Percentiles rank a stretch among this genome's conserved stretches.
Conservation (phyloP, 164 flowering plant species). For the Brasenia schreberi region DNA sequence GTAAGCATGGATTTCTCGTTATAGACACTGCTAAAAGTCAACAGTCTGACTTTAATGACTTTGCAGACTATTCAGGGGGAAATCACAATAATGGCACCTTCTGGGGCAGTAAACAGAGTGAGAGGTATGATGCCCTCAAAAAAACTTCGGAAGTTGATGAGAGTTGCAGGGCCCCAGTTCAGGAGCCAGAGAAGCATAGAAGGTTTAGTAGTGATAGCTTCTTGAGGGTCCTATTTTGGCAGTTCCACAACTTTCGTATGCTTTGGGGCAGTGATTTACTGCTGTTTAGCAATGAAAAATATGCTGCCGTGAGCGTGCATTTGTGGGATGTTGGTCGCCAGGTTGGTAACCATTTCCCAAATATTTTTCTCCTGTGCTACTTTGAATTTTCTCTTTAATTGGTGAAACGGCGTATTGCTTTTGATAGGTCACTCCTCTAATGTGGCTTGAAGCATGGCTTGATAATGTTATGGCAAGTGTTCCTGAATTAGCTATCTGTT, state of each 20-base stretch:
- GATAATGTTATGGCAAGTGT: slow-evolving; percentile 99
- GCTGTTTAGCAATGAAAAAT: slow-evolving; percentile 87
- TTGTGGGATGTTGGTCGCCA: slow-evolving; percentile 63
- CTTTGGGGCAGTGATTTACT: slow-evolving; percentile 93
- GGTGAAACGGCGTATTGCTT: background rate
- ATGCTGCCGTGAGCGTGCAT: slow-evolving; percentile 92
- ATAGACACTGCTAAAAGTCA: slow-evolving; percentile 15
- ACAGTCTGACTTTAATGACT: slow-evolving; percentile 18
- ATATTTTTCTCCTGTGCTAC: background rate
- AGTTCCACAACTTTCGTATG: slow-evolving; percentile 94
- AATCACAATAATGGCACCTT: slow-evolving; percentile 26
- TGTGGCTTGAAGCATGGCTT: slow-evolving; percentile 99
- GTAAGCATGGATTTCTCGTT: slow-evolving; percentile 15
- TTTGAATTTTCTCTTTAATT: background rate
- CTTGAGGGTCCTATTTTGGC: slow-evolving; percentile 76
- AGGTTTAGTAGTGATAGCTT: slow-evolving; percentile 57
- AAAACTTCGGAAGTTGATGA: slow-evolving; percentile 64
- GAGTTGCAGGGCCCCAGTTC: slow-evolving; percentile 42
- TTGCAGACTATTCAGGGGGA: slow-evolving; percentile 22
- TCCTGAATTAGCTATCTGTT: slow-evolving; percentile 95
- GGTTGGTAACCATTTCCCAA: slow-evolving; percentile 4
- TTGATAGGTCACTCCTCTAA: slow-evolving; percentile 72
- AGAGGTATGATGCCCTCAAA: slow-evolving; percentile 36
- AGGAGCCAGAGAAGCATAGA: slow-evolving; percentile 74
- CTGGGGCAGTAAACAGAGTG: slow-evolving; percentile 39